phyloP scores from a whole-genome alignment of 148 eudicot species.

The Beta vulgaris region DNA sequence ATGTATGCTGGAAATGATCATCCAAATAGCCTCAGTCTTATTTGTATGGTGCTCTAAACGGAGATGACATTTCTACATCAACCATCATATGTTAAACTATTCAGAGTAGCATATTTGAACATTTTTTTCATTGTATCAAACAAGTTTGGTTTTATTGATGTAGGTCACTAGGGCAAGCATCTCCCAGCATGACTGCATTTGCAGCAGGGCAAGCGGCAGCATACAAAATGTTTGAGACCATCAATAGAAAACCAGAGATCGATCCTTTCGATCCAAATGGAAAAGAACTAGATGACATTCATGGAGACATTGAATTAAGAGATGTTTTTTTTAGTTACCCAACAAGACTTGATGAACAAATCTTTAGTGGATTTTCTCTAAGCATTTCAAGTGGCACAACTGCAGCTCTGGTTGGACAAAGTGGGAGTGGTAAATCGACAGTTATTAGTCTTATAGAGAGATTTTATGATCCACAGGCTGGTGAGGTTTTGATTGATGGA shows the following conservation, averaged over 20 bases:
- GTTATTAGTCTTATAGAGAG: conserved; percentile 66
- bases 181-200: conserved; percentile 56
- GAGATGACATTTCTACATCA: too few species aligned
- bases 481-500: conserved; percentile 68
- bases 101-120: not conserved
- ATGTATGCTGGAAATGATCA: too few species aligned
- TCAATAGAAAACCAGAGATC: conserved; percentile 53
- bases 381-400: conserved; percentile 57
- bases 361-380: conserved; percentile 54
- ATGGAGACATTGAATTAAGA: conserved; percentile 55
- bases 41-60: too few species aligned
- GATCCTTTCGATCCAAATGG: conserved; percentile 59
- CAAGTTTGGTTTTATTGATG: not conserved
- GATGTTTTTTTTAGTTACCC: conserved; percentile 63
- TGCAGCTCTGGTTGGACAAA: conserved; percentile 65
- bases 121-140: too few species aligned
- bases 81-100: not conserved
- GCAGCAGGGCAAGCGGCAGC: conserved; percentile 73
- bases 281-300: conserved; percentile 51
- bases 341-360: conserved; percentile 52
- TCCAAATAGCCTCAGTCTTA: too few species aligned
- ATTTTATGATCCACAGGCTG: conserved; percentile 66
- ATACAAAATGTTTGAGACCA: conserved; percentile 69
- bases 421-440: conserved; percentile 77
- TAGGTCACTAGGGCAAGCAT: conserved; percentile 62